Evolutionary conservation across 2,329 filamentous ascomycete species (phyloP), one percentile per base, ranked within the genome.

Genomic region (Xylaria sp.): DNA sequence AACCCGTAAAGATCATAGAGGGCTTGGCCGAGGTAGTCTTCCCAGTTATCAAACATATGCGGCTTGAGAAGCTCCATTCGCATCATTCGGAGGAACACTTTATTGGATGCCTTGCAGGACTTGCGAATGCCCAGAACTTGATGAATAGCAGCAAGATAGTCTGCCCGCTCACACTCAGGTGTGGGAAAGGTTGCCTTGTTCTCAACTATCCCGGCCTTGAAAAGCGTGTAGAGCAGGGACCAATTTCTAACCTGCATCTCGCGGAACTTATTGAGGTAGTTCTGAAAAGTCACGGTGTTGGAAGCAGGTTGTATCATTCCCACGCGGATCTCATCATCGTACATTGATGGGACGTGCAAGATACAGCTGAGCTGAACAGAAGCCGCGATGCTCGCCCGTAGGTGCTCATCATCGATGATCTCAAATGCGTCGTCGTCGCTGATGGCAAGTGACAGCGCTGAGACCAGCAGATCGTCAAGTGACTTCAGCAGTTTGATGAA

Each of bases 211-310:
- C 85, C 89, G 63, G 92, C 87, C 69, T 88, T 89, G 49, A 97
- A 74, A 55, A 97, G 76, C 0, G 84, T 83, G 70, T 97, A 99
- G 63, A 93, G 87, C 46, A 97, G 76, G 44, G 90, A 91, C 93
- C 94, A 97, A 9, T 87, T 84, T 39, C 91, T 86, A 2, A 96
- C 84, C 68, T 96, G 88, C 80, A 96, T 89, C 66, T 97, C 92
- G 47, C 91, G 86, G 49, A 97, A 78, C 69, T 88, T 91, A 58
- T 83, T 85, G 59, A 86, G 81, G 65, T 89, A 79, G 1, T 77
- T 73, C 58, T 80, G 77, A 59, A 83, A 84, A 1, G 78, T 79
- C 68, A 84, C 70, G 77, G 84, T 74, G 78, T 75, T 76, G 69
- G 83, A 72, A 1, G 87, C 85, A 1, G 86, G 77, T 4, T 83